Evolutionary conservation across 371 early-diverging fungal genomes (phyloP).

Genomic region (Funneliformis caledonium): DNA sequence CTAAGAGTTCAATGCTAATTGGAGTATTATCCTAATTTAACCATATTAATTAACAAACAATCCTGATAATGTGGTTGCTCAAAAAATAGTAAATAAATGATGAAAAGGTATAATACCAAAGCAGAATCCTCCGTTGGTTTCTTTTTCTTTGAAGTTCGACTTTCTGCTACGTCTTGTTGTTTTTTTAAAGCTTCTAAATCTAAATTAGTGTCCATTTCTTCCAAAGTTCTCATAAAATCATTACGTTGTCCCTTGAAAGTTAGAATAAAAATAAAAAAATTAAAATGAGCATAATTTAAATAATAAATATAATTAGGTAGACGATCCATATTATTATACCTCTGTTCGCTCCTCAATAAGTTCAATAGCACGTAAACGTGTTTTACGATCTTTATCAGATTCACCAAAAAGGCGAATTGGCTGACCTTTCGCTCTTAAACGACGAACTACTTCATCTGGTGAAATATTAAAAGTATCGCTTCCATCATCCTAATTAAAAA

Average conservation of each 20-base stretch:
- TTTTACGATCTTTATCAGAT: constrained; percentile 78
- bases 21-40: constrained; percentile 58
- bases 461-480: constrained; percentile 64
- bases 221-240: constrained; percentile 85
- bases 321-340: not conserved
- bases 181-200: constrained; percentile 75
- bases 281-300: not conserved
- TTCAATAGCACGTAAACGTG: constrained; percentile 84
- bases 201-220: constrained; percentile 84
- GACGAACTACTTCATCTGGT: constrained; percentile 81
- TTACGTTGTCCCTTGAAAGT: constrained; percentile 77
- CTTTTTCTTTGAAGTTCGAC: constrained; percentile 39
- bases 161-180: constrained; percentile 52
- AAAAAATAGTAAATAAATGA: not conserved
- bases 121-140: constrained; percentile 52
- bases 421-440: constrained; percentile 86
- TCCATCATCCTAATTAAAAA: constrained; percentile 41
- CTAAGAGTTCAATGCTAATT: constrained; percentile 68
- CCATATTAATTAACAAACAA: not conserved
- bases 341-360: constrained; percentile 82
- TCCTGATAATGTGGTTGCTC: not conserved
- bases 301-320: constrained; percentile 9
- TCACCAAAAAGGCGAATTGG: constrained; percentile 96
- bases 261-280: not conserved
- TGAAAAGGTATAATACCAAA: constrained; percentile 35